Evolutionary conservation across 495 filamentous ascomycete species (phyloP), one percentile per base, ranked within the genome.

Genomic region (Podospora tetraspora): DNA sequence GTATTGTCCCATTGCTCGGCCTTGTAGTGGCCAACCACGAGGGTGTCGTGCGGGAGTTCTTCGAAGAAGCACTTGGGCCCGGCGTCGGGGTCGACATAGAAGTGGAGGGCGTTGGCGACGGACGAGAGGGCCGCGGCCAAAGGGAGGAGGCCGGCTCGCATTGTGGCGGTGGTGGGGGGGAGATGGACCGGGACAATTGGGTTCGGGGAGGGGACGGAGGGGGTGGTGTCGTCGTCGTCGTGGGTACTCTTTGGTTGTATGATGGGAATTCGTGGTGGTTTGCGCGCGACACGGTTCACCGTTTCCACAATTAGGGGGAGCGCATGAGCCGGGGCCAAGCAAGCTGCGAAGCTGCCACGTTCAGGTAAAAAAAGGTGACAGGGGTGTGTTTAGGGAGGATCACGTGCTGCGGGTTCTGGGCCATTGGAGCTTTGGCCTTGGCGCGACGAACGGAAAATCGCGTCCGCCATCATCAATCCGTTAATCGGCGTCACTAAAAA

Each of bases 11-110:
- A 91, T 75, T 95, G 87, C 75, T 94, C 88, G 59, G 93, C 93
- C 25, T 83, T 86, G 84, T 91, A 99, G 79, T 93, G 90, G 72
- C 94, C 95, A 57, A 97, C 93, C 61, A 99, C 94, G 16, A 99
- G 81, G 2, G 95, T 99, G 81, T 97, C 96, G 82, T 98, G 97
- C 61, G 94, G 82, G 59, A 99, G 87, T 80, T 98, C 96, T 84
- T 99, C 95, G 81, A 91, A 97, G 88, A 99, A 98, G 81, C 95
- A 99, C 77, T 91, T 93, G 70, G 89, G 86, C 71, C 16, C 43
- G 43, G 84, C 82, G 19, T 87, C 85, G 71, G 90, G 91, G 74
- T 98, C 94, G 79, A 98, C 88, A 84, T 92, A 97, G 86, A 99
- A 97, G 87, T 97, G 93, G 66, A 99, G 87, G 56, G 92, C 93